Percentiles rank a stretch among this genome's conserved stretches.
Conservation (phyloP, 2,329 filamentous ascomycete species). For the Talaromyces albobiverticillius region DNA sequence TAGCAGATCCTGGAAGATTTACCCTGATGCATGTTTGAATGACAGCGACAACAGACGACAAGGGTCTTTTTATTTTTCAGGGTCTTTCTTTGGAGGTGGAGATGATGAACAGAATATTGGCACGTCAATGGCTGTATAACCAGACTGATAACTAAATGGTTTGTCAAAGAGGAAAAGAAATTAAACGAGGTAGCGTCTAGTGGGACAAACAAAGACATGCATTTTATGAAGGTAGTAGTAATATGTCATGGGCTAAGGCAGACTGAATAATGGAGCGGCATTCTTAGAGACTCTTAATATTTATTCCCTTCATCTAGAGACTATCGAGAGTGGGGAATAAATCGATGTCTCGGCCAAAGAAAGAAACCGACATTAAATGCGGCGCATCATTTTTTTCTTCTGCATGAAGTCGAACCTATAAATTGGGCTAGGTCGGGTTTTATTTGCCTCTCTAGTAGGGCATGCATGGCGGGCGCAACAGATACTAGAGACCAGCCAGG, state of each 20-base stretch:
- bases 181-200: background rate
- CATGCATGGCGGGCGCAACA: slow-evolving; percentile 10
- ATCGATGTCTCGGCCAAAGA: slow-evolving; percentile 12
- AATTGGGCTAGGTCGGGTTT: slow-evolving; percentile 11
- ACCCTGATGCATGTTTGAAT: slow-evolving; percentile 5
- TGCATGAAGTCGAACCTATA: slow-evolving; percentile 13
- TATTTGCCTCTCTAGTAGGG: slow-evolving; percentile 9
- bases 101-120: slow-evolving; percentile 5
- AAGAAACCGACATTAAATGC: slow-evolving; percentile 14
- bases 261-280: slow-evolving; percentile 11
- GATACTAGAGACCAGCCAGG: slow-evolving; percentile 1
- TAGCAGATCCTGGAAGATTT: background rate
- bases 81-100: slow-evolving; percentile 8
- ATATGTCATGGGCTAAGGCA: slow-evolving; percentile 2
- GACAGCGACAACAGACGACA: slow-evolving; percentile 1
- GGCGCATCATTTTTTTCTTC: slow-evolving; percentile 14
- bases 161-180: background rate
- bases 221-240: slow-evolving; percentile 5
- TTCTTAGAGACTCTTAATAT: slow-evolving; percentile 5
- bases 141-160: background rate
- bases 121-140: slow-evolving; percentile 6
- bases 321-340: slow-evolving; percentile 10
- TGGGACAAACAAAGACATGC: slow-evolving; percentile 11
- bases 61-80: slow-evolving; percentile 10
- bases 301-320: slow-evolving; percentile 13